A percentile compares a stretch with the other conserved stretches of the same genome.
Conservation (phyloP, 1,284 basidiomycete genomes). For the Paramarasmius palmivorus region DNA sequence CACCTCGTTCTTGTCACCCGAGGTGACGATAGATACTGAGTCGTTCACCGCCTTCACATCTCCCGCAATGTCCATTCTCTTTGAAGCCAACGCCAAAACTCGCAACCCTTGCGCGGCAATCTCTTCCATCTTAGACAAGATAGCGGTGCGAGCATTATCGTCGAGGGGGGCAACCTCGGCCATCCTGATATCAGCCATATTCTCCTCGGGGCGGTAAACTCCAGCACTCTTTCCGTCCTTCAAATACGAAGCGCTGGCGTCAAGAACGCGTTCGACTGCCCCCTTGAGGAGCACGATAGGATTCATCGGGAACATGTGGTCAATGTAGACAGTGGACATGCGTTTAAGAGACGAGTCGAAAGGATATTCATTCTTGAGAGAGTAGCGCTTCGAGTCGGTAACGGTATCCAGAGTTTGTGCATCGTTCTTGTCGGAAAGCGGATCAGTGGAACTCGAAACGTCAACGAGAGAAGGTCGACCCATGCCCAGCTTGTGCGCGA, state of each 20-base stretch:
- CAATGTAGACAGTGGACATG: constrained; percentile 46
- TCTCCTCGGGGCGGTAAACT: neutral
- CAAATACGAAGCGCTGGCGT: constrained; percentile 38
- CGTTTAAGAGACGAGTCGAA: constrained; percentile 67
- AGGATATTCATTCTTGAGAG: constrained; percentile 42
- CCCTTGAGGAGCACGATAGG: constrained; percentile 54
- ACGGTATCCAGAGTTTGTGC: neutral
- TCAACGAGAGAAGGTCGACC: constrained; percentile 28
- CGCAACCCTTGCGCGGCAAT: constrained; percentile 60
- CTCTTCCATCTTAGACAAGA: constrained; percentile 50
- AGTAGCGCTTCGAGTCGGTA: neutral
- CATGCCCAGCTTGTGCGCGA: constrained; percentile 47
- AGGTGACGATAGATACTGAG: neutral
- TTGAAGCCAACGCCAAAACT: constrained; percentile 35
- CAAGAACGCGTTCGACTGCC: constrained; percentile 61
- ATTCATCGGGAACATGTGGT: constrained; percentile 13
- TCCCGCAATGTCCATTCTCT: constrained; percentile 11
- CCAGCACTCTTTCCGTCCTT: constrained; percentile 14
- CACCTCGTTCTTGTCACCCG: neutral
- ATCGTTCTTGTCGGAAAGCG: constrained; percentile 21
- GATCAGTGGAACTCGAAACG: constrained; percentile 7
- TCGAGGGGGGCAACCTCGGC: constrained; percentile 26
- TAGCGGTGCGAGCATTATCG: constrained; percentile 35
- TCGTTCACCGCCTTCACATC: neutral
- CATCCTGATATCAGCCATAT: neutral